These are phyloP conservation scores for Hymenoscyphus repandus DNA, from an alignment of 2,329 filamentous ascomycete species.

Conservation along the genomic window DNA sequence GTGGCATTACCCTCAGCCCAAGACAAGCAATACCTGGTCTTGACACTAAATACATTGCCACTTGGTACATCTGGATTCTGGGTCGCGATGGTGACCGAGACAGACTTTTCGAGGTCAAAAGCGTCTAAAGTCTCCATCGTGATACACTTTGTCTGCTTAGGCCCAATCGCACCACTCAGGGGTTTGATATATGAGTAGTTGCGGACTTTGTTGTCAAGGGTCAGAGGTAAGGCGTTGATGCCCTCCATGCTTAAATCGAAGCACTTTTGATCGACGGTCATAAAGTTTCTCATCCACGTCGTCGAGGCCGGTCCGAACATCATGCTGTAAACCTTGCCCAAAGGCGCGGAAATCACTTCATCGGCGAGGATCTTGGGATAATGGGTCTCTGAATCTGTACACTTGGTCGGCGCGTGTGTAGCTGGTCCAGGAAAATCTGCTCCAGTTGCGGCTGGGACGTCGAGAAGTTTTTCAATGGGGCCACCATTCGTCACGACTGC, in stretches of 20 bases:
- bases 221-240: constrained; percentile 61
- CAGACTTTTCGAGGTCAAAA: constrained; percentile 80
- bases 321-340: constrained; percentile 86
- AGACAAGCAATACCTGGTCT: constrained; percentile 90
- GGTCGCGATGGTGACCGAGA: constrained; percentile 76
- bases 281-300: constrained; percentile 79
- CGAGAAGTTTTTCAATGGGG: constrained; percentile 47
- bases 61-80: constrained; percentile 93
- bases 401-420: constrained; percentile 79
- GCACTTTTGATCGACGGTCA: constrained; percentile 83
- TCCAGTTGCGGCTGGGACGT: constrained; percentile 36
- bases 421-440: constrained; percentile 80
- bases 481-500: constrained; percentile 40
- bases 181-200: constrained; percentile 90
- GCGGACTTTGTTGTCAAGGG: constrained; percentile 67
- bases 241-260: constrained; percentile 83
- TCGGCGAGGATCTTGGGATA: constrained; percentile 84
- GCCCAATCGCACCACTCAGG: constrained; percentile 75
- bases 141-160: constrained; percentile 91
- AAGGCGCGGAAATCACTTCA: constrained; percentile 76
- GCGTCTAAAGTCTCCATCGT: constrained; percentile 79
- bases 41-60: constrained; percentile 84
- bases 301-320: constrained; percentile 79
- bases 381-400: constrained; percentile 70
- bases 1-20: constrained; percentile 89